These are phyloP conservation scores for Angophora floribunda DNA, from an alignment of 345 rosid species.

Conservation along the genomic window DNA sequence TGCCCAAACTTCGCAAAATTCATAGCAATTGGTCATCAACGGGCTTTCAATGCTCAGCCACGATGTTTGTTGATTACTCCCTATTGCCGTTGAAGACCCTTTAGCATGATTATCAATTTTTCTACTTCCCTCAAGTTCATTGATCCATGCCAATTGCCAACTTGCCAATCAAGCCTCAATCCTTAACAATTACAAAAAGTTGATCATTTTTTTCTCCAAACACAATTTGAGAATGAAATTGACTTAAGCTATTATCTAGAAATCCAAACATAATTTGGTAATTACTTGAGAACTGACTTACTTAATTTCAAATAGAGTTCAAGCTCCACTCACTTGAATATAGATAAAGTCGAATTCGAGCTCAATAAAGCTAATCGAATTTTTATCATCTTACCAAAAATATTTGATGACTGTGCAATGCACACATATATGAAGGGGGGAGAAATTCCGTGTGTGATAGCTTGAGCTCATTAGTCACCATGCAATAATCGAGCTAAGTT, in stretches of 20 bases:
- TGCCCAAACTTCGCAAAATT: neutral
- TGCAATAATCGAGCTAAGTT: fast-evolving
- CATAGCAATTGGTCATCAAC: neutral
- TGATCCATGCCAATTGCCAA: neutral
- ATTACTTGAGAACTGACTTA: neutral
- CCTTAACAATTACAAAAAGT: neutral
- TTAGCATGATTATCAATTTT: neutral
- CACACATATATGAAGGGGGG: fast-evolving
- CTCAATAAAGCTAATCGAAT: neutral
- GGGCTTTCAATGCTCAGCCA: fast-evolving
- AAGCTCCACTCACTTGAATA: fast-evolving
- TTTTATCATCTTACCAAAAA: neutral
- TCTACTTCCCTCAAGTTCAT: neutral
- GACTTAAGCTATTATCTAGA: fast-evolving
- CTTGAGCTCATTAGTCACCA: fast-evolving
- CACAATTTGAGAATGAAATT: neutral
- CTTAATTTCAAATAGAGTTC: neutral
- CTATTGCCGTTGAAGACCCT: fast-evolving
- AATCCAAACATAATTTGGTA: neutral
- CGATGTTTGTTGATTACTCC: neutral
- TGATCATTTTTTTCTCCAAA: neutral
- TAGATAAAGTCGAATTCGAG: neutral
- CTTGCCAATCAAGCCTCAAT: neutral
- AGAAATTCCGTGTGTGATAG: neutral
- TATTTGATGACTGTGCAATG: neutral